Conservation (phyloP, 768 basidiomycete species). For the Tricholoma bakamatsutake region DNA sequence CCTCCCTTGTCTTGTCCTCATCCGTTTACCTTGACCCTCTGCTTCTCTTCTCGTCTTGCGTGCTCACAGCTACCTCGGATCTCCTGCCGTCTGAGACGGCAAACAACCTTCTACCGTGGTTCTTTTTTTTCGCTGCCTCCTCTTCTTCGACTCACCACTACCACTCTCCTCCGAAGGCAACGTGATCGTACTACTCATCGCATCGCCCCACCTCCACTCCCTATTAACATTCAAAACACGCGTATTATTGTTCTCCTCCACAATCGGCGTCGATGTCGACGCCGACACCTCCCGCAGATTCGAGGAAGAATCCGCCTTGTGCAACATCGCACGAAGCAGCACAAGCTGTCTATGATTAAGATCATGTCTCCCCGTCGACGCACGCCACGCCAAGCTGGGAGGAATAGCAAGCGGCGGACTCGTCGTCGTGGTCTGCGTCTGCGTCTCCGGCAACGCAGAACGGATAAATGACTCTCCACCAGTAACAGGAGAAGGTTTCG, state of each 20-base stretch:
- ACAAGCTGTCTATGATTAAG: constrained; percentile 76
- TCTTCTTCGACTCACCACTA: no score
- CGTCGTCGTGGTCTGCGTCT: not conserved
- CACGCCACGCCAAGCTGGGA: constrained; percentile 55
- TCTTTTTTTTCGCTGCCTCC: no score
- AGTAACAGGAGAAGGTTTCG: constrained; percentile 32
- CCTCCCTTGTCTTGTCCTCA: not conserved
- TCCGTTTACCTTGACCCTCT: no score
- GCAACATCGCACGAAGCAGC: constrained; percentile 76
- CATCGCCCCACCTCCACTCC: no score
- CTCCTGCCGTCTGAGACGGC: not conserved
- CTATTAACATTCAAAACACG: no score
- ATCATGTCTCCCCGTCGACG: constrained; percentile 79
- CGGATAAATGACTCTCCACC: no score
- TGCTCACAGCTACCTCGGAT: not conserved
- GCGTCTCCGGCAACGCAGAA: not conserved
- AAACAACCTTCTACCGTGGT: not conserved
- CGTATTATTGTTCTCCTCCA: no score
- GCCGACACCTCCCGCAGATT: no score
- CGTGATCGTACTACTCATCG: no score
- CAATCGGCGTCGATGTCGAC: no score
- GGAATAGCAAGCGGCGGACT: constrained; percentile 30
- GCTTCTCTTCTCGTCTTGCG: not conserved
- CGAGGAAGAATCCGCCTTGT: no score
- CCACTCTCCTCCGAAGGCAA: no score